Evolutionary conservation across 208 protist species (phyloP).

Genomic region (Angomonas ambiguus): DNA sequence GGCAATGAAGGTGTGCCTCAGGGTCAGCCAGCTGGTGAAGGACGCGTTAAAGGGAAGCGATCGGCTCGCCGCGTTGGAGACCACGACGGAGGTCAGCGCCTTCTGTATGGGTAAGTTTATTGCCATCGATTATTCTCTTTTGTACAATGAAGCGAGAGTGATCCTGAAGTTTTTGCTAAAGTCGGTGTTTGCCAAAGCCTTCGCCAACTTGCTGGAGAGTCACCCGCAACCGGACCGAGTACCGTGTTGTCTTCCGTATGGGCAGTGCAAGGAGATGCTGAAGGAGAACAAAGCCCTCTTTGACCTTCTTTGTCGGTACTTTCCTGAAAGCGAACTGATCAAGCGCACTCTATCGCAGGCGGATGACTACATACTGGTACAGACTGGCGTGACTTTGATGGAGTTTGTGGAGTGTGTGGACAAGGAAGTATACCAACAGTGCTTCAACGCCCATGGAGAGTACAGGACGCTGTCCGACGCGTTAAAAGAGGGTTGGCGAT

Average conservation of each 20-base stretch:
- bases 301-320: not conserved
- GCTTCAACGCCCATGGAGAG: not conserved
- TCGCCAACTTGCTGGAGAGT: not conserved
- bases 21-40: too few species aligned
- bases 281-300: not conserved
- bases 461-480: not conserved
- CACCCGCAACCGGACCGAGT: not conserved
- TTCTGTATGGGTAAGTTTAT: not conserved
- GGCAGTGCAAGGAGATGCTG: not conserved
- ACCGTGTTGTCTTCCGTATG: not conserved
- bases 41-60: not conserved
- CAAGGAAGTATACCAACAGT: not conserved
- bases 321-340: not conserved
- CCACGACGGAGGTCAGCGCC: not conserved
- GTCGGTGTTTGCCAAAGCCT: not conserved
- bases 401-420: not conserved
- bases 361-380: not conserved
- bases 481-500: not conserved
- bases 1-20: too few species aligned
- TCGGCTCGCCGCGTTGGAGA: not conserved
- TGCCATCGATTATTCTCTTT: not conserved
- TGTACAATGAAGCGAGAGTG: not conserved
- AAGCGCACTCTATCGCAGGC: not conserved
- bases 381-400: not conserved
- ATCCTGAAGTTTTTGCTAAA: not conserved